These are phyloP conservation scores for Colletotrichum sp. DNA, from an alignment of 2,329 filamentous ascomycete species.

Conservation along the genomic window DNA sequence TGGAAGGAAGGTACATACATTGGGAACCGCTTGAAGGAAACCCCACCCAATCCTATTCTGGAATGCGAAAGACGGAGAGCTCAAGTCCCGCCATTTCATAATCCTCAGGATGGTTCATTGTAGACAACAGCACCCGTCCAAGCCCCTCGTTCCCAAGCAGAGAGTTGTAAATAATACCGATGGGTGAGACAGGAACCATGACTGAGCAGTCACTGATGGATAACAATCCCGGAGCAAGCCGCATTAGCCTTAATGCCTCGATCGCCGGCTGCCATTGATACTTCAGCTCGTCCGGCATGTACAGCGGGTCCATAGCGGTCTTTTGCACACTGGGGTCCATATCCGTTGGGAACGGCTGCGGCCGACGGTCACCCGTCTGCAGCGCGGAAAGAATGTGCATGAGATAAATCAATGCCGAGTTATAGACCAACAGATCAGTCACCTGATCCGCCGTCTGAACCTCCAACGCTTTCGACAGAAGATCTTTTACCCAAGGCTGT, in stretches of 20 bases:
- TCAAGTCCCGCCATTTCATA: not conserved
- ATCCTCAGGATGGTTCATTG: not conserved
- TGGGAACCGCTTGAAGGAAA: not conserved
- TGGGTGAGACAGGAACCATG: not conserved
- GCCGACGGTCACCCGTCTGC: not conserved
- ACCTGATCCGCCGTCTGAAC: not conserved
- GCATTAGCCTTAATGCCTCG: not conserved
- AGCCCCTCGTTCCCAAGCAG: not conserved
- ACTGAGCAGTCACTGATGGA: not conserved
- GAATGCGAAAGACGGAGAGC: not conserved
- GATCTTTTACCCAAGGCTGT: not conserved
- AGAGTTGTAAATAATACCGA: constrained; percentile 3
- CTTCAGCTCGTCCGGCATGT: not conserved
- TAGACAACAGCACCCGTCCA: not conserved
- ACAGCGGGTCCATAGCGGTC: not conserved
- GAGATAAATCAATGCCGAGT: not conserved
- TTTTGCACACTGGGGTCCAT: not conserved
- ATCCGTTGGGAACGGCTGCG: not conserved
- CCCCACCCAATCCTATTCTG: not conserved
- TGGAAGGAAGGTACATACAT: no score
- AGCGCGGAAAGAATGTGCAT: not conserved
- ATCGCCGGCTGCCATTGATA: constrained; percentile 1
- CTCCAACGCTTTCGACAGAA: not conserved
- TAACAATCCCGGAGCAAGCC: not conserved
- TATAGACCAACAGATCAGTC: not conserved